Percentiles rank a stretch among this genome's conserved stretches.
phyloP scores from a whole-genome alignment of 345 rosid genomes.

The Eucalyptus rudis region DNA sequence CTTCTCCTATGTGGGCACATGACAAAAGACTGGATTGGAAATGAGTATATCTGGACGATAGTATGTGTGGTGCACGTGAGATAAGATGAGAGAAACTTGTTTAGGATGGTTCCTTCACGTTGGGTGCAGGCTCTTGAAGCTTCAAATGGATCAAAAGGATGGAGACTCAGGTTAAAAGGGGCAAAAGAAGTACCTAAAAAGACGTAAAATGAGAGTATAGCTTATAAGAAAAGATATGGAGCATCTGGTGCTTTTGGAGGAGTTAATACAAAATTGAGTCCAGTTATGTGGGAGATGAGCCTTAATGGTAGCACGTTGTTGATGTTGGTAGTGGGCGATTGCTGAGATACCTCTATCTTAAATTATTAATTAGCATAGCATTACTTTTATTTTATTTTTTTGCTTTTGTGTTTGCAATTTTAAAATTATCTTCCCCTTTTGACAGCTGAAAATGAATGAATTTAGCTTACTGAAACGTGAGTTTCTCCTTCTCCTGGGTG shows the following conservation, averaged over 20 bases:
- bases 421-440: neutral
- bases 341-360: neutral
- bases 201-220: neutral
- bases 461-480: neutral
- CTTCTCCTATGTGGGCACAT: neutral
- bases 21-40: neutral
- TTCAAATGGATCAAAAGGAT: neutral
- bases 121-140: neutral
- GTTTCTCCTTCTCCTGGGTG: neutral
- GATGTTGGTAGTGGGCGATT: neutral
- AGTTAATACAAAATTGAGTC: neutral
- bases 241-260: neutral
- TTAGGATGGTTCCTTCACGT: neutral
- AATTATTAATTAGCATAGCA: neutral
- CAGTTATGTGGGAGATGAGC: neutral
- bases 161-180: neutral
- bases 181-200: neutral
- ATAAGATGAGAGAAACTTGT: neutral
- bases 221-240: neutral
- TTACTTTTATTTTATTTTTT: neutral
- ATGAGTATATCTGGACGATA: neutral
- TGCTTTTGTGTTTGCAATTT: neutral
- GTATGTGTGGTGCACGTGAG: neutral
- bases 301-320: neutral
- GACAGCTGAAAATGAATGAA: neutral